Evolutionary conservation across 495 filamentous ascomycete species (phyloP).

Genomic region (Sporormia fimetaria): DNA sequence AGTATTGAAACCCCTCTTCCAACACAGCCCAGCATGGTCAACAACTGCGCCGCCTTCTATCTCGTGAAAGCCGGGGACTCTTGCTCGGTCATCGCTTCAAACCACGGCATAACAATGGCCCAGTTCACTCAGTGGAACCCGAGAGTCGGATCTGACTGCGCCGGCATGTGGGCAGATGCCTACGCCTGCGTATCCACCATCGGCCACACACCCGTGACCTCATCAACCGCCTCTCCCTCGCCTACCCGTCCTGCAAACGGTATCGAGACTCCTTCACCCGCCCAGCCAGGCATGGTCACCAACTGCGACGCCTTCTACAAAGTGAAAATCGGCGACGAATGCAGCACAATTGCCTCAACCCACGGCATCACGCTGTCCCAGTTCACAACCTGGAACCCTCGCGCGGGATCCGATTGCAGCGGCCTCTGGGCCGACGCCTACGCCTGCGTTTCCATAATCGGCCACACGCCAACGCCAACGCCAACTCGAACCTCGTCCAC

Average conservation of each 20-base stretch:
- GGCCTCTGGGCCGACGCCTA: conserved; percentile 29
- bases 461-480: not conserved
- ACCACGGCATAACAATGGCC: too few species aligned
- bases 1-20: too few species aligned
- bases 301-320: conserved; percentile 10
- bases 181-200: not conserved
- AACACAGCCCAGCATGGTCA: too few species aligned
- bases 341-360: not conserved
- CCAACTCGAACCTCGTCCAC: not conserved
- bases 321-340: not conserved
- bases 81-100: too few species aligned
- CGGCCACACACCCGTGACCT: not conserved
- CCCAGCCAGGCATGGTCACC: conserved; percentile 2
- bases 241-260: conserved; percentile 1
- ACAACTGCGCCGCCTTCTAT: too few species aligned
- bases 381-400: conserved; percentile 4
- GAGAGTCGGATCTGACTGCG: too few species aligned
- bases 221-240: too few species aligned
- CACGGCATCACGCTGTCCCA: conserved; percentile 2
- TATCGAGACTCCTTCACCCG: conserved; percentile 1
- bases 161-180: too few species aligned
- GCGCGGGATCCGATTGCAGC: conserved; percentile 14
- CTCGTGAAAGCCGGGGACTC: too few species aligned
- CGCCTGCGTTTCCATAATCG: conserved; percentile 25
- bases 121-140: too few species aligned